Evolutionary conservation across 441 rosid genomes (phyloP).

Genomic region (Francoa sonchifolia): DNA sequence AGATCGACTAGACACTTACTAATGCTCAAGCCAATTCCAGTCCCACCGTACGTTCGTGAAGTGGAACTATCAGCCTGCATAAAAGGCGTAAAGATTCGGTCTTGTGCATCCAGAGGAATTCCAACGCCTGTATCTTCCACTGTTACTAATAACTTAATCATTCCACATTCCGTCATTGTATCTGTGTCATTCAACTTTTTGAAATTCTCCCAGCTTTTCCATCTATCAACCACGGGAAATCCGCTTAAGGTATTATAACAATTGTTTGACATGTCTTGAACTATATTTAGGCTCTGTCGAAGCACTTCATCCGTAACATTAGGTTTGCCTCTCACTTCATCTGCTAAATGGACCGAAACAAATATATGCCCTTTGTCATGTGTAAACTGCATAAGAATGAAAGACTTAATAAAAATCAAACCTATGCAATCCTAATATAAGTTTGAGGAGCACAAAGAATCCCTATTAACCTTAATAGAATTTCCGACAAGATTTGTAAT

Average conservation of each 20-base stretch:
- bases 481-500: constrained; percentile 90
- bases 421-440: not conserved
- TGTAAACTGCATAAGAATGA: constrained; percentile 76
- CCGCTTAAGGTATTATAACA: constrained; percentile 62
- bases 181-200: constrained; percentile 20
- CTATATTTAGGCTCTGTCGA: constrained; percentile 35
- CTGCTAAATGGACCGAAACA: constrained; percentile 72
- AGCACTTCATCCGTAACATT: constrained; percentile 43
- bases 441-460: constrained; percentile 1
- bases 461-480: constrained; percentile 61
- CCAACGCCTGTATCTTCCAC: constrained; percentile 96
- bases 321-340: constrained; percentile 38
- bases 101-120: constrained; percentile 66
- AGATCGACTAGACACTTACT: constrained; percentile 84
- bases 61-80: constrained; percentile 99
- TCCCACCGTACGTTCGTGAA: constrained; percentile 89
- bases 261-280: constrained; percentile 24
- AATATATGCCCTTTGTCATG: constrained; percentile 72
- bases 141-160: constrained; percentile 54
- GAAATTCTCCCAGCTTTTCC: constrained; percentile 80
- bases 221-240: constrained; percentile 61
- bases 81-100: constrained; percentile 80
- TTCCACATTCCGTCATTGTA: constrained; percentile 21
- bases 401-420: too few species aligned
- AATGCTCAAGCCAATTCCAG: constrained; percentile 93